Evolutionary conservation across 129 eudicot species (phyloP).

Genomic region (Chrysanthemum makinoi): DNA sequence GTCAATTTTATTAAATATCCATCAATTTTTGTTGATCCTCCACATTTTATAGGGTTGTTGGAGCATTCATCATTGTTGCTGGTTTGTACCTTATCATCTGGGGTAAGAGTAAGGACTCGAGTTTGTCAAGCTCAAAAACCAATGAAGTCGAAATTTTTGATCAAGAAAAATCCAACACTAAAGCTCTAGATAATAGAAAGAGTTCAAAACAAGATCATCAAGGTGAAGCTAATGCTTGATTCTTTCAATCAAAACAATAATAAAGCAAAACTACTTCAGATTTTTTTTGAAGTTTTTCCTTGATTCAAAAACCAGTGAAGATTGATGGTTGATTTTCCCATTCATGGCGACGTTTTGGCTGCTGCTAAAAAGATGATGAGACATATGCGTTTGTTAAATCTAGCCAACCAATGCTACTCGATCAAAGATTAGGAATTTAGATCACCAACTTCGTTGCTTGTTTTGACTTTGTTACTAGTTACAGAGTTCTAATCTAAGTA

Average conservation of each 20-base stretch:
- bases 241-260: constrained; percentile 21
- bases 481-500: constrained; percentile 1
- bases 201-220: constrained; percentile 18
- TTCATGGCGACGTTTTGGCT: constrained; percentile 8
- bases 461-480: constrained; percentile 9
- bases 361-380: neutral
- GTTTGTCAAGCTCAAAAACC: constrained; percentile 27
- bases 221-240: constrained; percentile 30
- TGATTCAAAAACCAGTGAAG: constrained; percentile 3
- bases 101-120: constrained; percentile 56
- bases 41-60: constrained; percentile 34
- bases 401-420: constrained; percentile 3
- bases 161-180: constrained; percentile 14
- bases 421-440: neutral
- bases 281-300: constrained; percentile 7
- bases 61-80: constrained; percentile 44
- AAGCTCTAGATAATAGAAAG: constrained; percentile 15
- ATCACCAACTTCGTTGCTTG: neutral
- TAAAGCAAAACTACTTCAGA: constrained; percentile 14
- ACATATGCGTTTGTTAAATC: neutral
- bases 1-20: neutral
- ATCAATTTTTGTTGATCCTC: neutral
- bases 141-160: constrained; percentile 17
- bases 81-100: constrained; percentile 57
- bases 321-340: constrained; percentile 15